A percentile compares a stretch with the other conserved stretches of the same genome.
phyloP scores from a whole-genome alignment of 805 yeast species.

The Nakazawaea wyomingensis region DNA sequence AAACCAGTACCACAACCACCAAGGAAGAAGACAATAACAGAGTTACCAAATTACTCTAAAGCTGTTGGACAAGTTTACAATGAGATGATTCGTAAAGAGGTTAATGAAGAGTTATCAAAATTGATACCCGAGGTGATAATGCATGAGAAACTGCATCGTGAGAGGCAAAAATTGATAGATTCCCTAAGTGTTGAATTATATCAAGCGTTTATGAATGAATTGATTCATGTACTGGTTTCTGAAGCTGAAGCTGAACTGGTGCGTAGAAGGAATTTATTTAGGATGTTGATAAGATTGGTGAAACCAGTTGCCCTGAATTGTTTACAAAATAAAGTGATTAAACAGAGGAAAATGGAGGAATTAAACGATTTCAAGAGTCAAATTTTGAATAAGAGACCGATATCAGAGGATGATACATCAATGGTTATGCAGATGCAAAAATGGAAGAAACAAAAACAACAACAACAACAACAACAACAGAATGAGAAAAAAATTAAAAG shows the following conservation, averaged over 20 bases:
- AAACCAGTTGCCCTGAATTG: slow-evolving; percentile 21
- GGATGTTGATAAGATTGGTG: slow-evolving; percentile 27
- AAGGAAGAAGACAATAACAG: slow-evolving; percentile 20
- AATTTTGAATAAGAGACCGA: slow-evolving; percentile 17
- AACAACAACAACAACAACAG: too few relatives aligned
- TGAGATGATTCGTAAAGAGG: slow-evolving; percentile 19
- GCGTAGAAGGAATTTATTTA: slow-evolving; percentile 28
- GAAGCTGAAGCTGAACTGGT: slow-evolving; percentile 42
- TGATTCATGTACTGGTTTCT: slow-evolving; percentile 36
- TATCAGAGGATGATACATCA: slow-evolving; percentile 24
- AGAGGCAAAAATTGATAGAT: slow-evolving; percentile 25
- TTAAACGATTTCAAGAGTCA: slow-evolving; percentile 19
- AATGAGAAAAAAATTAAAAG: too few relatives aligned
- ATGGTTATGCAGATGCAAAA: slow-evolving; percentile 10
- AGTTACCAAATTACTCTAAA: slow-evolving; percentile 21
- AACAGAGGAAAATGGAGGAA: slow-evolving; percentile 34
- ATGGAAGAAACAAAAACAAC: slow-evolving; percentile 6
- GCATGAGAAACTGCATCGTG: slow-evolving; percentile 14
- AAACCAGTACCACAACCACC: slow-evolving; percentile 8
- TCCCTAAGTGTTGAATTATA: slow-evolving; percentile 47
- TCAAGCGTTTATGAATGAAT: slow-evolving; percentile 57
- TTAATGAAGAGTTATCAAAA: slow-evolving; percentile 23
- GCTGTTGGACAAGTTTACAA: slow-evolving; percentile 26
- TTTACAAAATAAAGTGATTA: slow-evolving; percentile 26
- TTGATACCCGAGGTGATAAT: slow-evolving; percentile 16